Evolutionary conservation across 345 rosid species (phyloP), one percentile per base, ranked within the genome.

Genomic region (Noccaea bulbosa): DNA sequence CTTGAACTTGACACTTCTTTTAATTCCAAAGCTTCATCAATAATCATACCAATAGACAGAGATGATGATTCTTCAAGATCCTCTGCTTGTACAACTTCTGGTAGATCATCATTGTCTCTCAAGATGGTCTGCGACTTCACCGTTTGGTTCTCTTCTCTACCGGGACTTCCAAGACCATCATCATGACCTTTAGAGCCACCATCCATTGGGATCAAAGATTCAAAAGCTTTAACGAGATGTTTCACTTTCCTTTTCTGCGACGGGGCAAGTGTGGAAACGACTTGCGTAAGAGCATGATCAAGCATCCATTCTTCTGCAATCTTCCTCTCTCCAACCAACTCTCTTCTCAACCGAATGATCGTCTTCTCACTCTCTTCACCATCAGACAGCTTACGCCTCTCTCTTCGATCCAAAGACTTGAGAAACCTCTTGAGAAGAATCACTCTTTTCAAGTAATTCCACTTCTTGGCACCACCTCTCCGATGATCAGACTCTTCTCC

Each of bases 241-340:
- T 77, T 73, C 49, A 94, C 99, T 81, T 86, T 91, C 73, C 83
- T 87, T 79, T 82, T 87, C 77, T 90, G 88, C 1, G 83, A 87
- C 14, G 90, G 89, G 54, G 81, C 88, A 44, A 94, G 83, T 56
- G 81, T 79, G 30, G 92, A 78, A 65, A 91, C 80, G 68, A 87
- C 99, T 74, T 85, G 83, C 65, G 72, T 86, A 58, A 94, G 96
- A 40, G 98, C 90, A 73, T 82, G 80, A 84, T 94, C 99, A 32
- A 94, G 96, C 99, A 94, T 94, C 97, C 96, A 91, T 77, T 91
- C 93, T 51, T 94, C 93, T 8, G 87, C 79, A 40, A 65, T 81
- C 82, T 85, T 94, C 79, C 82, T 91, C 61, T 82, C 98, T 50
- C 77, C 84, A 55, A 69, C 48, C 17, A 50, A 74, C 77, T 83